Evolutionary conservation across 2,329 filamentous ascomycete species (phyloP).

Genomic region (Fusarium sp.): DNA sequence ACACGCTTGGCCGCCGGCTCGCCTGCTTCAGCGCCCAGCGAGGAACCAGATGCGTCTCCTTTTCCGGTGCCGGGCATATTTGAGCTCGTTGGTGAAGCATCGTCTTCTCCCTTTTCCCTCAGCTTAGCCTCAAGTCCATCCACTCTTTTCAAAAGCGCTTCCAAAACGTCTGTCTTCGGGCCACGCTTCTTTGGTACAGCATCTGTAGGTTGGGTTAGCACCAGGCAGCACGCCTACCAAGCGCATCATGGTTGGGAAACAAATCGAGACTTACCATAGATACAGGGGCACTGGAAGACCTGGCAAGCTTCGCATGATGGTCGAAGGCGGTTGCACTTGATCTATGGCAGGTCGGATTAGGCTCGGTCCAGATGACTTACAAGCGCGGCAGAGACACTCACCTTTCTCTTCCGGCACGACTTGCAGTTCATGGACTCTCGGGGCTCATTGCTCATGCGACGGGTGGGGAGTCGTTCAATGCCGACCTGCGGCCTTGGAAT

Average conservation of each 20-base stretch:
- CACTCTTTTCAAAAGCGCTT: slow-evolving; percentile 84
- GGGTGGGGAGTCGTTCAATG: slow-evolving; percentile 80
- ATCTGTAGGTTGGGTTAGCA: slow-evolving; percentile 61
- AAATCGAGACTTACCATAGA: slow-evolving; percentile 75
- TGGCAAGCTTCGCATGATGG: slow-evolving; percentile 90
- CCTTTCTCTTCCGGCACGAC: slow-evolving; percentile 92
- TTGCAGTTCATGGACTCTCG: slow-evolving; percentile 97
- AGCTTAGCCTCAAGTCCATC: slow-evolving; percentile 85
- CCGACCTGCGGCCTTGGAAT: slow-evolving; percentile 83
- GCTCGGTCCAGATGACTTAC: not conserved
- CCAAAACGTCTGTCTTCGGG: slow-evolving; percentile 89
- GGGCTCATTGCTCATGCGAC: slow-evolving; percentile 78
- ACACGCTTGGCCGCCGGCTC: slow-evolving; percentile 56
- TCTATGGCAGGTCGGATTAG: slow-evolving; percentile 61
- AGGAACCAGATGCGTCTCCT: slow-evolving; percentile 41
- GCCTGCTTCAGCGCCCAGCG: slow-evolving; percentile 29
- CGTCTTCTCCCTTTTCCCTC: slow-evolving; percentile 70
- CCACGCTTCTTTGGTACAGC: slow-evolving; percentile 90
- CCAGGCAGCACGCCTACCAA: not conserved
- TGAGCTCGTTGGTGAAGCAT: slow-evolving; percentile 38
- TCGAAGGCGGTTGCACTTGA: slow-evolving; percentile 89
- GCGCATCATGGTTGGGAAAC: not conserved
- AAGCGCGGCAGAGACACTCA: slow-evolving; percentile 48
- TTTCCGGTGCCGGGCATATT: slow-evolving; percentile 29
- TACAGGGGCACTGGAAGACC: slow-evolving; percentile 87